Conservation (phyloP, 2,329 filamentous ascomycete species). For the Ilyonectria mors-panacis region DNA sequence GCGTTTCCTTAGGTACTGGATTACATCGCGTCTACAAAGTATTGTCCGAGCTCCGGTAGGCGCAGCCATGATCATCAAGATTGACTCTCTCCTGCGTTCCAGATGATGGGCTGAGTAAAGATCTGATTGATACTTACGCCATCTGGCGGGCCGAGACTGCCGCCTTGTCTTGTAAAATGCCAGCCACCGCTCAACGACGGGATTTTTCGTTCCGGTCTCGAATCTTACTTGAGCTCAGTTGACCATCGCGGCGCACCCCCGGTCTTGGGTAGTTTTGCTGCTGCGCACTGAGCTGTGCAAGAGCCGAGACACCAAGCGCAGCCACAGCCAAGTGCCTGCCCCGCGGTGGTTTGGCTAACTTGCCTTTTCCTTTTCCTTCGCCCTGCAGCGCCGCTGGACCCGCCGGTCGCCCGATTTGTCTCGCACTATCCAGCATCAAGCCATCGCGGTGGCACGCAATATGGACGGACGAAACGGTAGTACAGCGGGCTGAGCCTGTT, state of each 20-base stretch:
- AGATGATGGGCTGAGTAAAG: not conserved
- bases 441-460: slow-evolving; percentile 22
- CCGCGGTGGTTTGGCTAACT: not conserved
- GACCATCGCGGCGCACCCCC: not conserved
- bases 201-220: not conserved
- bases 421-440: slow-evolving; percentile 15
- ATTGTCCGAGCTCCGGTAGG: not conserved
- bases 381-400: not conserved
- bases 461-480: slow-evolving; percentile 12
- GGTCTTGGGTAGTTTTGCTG: not conserved
- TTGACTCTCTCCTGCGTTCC: not conserved
- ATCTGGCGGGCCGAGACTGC: not conserved
- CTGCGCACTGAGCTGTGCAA: not conserved
- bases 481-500: slow-evolving; percentile 21
- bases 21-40: not conserved
- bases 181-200: not conserved
- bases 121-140: not conserved
- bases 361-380: not conserved
- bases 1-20: not conserved
- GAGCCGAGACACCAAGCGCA: slow-evolving; percentile 19
- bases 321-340: not conserved
- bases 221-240: not conserved
- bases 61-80: not conserved
- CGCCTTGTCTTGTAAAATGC: not conserved
- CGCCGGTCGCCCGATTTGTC: slow-evolving; percentile 3